These are phyloP conservation scores for Waitea zeae DNA, from an alignment of 1,284 basidiomycete genomes.

Conservation along the genomic window DNA sequence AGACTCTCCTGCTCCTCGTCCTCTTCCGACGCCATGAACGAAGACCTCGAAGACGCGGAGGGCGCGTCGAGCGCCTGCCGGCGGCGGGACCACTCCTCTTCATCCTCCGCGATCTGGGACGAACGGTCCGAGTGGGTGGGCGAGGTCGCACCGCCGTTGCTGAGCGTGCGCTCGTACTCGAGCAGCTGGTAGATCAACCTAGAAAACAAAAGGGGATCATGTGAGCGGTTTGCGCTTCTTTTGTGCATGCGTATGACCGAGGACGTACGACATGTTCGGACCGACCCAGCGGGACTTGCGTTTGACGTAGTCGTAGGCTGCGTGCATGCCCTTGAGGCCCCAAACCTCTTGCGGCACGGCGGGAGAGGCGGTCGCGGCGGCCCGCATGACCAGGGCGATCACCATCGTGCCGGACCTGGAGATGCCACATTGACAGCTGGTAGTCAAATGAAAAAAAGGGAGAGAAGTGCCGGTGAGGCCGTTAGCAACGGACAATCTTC, in stretches of 20 bases:
- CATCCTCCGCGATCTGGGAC: conserved; percentile 39
- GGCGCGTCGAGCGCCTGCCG: conserved; percentile 47
- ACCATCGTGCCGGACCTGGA: conserved; percentile 87
- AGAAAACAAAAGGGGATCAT: conserved; percentile 7
- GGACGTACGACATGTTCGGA: conserved; percentile 87
- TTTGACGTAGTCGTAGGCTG: conserved; percentile 84
- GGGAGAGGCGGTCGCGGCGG: conserved; percentile 58
- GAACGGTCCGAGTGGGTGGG: conserved; percentile 33
- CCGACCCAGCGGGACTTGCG: conserved; percentile 77
- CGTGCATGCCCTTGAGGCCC: conserved; percentile 81
- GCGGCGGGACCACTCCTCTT: conserved; percentile 72
- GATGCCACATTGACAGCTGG: conserved; percentile 90
- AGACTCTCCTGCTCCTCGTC: conserved; percentile 35
- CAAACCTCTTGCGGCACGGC: conserved; percentile 57
- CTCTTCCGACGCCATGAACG: too few species aligned
- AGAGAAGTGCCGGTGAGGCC: conserved; percentile 4
- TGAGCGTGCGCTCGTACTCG: conserved; percentile 77
- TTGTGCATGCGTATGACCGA: too few species aligned
- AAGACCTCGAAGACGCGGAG: conserved; percentile 23
- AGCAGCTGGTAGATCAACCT: conserved; percentile 94
- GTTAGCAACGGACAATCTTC: conserved; percentile 5
- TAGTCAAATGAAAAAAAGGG: background rate
- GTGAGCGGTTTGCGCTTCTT: background rate
- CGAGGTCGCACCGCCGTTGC: conserved; percentile 27
- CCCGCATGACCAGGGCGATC: conserved; percentile 91